These are phyloP conservation scores for Evansstolkia leycettana DNA, from an alignment of 495 filamentous ascomycete species.

Conservation along the genomic window DNA sequence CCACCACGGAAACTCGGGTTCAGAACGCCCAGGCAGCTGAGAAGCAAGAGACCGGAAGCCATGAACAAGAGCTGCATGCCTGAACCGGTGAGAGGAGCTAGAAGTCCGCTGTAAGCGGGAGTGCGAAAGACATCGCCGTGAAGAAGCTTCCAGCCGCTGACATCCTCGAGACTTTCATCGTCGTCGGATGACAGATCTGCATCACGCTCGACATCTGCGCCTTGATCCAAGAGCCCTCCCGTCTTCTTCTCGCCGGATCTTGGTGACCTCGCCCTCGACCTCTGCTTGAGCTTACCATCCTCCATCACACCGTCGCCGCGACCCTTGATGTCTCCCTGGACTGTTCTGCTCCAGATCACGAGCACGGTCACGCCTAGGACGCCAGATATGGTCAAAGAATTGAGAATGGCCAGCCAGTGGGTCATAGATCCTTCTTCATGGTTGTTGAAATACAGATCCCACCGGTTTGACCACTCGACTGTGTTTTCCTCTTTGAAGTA, in stretches of 20 bases:
- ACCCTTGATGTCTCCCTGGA: conserved; percentile 68
- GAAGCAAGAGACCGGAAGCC: conserved; percentile 61
- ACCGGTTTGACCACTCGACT: conserved; percentile 77
- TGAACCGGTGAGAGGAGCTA: conserved; percentile 79
- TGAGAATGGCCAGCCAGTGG: conserved; percentile 88
- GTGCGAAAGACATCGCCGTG: conserved; percentile 89
- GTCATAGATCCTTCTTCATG: conserved; percentile 75
- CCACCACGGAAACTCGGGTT: conserved; percentile 90
- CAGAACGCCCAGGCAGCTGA: conserved; percentile 71
- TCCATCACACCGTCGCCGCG: conserved; percentile 53
- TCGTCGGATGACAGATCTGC: conserved; percentile 61
- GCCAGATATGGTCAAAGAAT: conserved; percentile 77
- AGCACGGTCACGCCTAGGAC: conserved; percentile 74
- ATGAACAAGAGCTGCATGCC: conserved; percentile 88
- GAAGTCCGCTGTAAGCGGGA: conserved; percentile 59
- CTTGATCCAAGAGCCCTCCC: conserved; percentile 53
- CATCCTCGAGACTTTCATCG: conserved; percentile 68
- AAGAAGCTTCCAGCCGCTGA: conserved; percentile 88
- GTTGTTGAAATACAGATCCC: conserved; percentile 91
- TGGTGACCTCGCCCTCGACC: conserved; percentile 33
- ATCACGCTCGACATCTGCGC: conserved; percentile 44
- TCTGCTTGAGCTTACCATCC: conserved; percentile 51
- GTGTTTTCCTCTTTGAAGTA: conserved; percentile 79
- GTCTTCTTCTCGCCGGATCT: conserved; percentile 41
- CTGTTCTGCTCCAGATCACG: conserved; percentile 74